Base-by-base conservation (phyloP, 2,329 filamentous ascomycete species). In the Geosmithia morbida region DNA sequence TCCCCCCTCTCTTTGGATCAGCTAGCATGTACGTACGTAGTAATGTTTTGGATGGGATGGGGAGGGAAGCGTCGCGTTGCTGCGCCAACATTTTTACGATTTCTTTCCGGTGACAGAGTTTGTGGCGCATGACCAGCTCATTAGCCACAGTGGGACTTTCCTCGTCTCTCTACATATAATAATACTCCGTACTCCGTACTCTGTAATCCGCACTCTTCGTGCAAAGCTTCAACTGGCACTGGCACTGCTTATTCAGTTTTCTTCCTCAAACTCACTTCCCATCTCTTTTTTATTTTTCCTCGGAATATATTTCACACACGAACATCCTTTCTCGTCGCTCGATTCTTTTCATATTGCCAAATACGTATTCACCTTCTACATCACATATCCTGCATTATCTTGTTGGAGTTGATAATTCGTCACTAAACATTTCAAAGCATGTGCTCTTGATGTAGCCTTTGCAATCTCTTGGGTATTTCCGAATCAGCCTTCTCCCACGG, bases 81-180 rank as follows among this genome's bases (percentile, higher is more conserved):
- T 52, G 51, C 49, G 53, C 50, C 53, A 54, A 55, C 53, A 37
- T 37, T 37, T 37, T 37, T 11, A 3, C 3, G 14, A 37, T 7
- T 43, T 26, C 19, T 17, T 10, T 8, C 37, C 30, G 22, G n/a
- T 17, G 17, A 20, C 33, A 47, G 40, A 41, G 8, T 26, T 26
- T 48, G 50, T 50, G 46, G 48, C 47, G 43, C 43, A 45, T 8
- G 39, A 46, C 18, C 33, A 37, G 11, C 11, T 16, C 17, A 33
- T 18, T 16, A 43, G 48, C 56, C 53, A 57, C 55, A 37, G 54
- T 55, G 55, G 50, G 14, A 17, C 44, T 8, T 26, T 8, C 8
- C 22, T 8, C 4, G 4, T 26, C 22, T 26, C 8, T 26, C 8
- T 26, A n/a, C n/a, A n/a, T n/a, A n/a, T n/a, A n/a, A n/a, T n/a